Evolutionary conservation across 2,329 filamentous ascomycete species (phyloP).

Genomic region (Neonectria punicea): DNA sequence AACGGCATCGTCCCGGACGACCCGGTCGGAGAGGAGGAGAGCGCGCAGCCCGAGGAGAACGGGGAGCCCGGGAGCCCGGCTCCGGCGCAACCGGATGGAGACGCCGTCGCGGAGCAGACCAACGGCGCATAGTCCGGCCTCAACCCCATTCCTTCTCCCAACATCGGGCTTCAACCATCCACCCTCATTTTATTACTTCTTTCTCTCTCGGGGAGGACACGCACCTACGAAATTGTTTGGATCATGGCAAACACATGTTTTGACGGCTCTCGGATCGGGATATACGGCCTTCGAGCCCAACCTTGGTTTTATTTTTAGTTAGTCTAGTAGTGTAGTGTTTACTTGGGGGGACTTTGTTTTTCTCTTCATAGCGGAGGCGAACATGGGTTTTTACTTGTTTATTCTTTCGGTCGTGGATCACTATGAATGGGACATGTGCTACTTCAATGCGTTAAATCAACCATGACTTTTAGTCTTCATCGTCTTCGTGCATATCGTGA

Average conservation of each 20-base stretch:
- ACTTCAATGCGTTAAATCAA: conserved; percentile 11
- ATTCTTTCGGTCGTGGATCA: conserved; percentile 14
- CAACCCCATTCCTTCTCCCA: not conserved
- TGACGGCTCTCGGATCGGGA: conserved; percentile 21
- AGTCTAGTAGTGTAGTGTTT: conserved; percentile 13
- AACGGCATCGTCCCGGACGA: conserved; percentile 65
- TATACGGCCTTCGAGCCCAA: conserved; percentile 9
- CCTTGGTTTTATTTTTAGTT: conserved; percentile 4
- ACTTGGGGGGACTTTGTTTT: conserved; percentile 18
- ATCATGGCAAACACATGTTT: conserved; percentile 25
- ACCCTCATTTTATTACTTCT: conserved; percentile 1
- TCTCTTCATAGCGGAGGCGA: conserved; percentile 49
- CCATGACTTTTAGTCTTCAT: not conserved
- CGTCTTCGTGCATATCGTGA: conserved; percentile 3
- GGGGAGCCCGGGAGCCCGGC: conserved; percentile 30
- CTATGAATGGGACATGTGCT: conserved; percentile 22
- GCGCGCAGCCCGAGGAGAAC: conserved; percentile 36
- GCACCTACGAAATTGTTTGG: conserved; percentile 20
- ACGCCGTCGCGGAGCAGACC: conserved; percentile 20
- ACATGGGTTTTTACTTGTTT: conserved; percentile 38
- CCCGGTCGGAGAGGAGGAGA: conserved; percentile 52
- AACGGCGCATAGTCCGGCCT: conserved; percentile 32
- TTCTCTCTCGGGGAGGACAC: conserved; percentile 8
- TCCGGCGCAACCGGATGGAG: conserved; percentile 9
- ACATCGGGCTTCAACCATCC: not conserved